phyloP scores from a whole-genome alignment of 139 green algal genomes.

The Coelastrella sp. region DNA sequence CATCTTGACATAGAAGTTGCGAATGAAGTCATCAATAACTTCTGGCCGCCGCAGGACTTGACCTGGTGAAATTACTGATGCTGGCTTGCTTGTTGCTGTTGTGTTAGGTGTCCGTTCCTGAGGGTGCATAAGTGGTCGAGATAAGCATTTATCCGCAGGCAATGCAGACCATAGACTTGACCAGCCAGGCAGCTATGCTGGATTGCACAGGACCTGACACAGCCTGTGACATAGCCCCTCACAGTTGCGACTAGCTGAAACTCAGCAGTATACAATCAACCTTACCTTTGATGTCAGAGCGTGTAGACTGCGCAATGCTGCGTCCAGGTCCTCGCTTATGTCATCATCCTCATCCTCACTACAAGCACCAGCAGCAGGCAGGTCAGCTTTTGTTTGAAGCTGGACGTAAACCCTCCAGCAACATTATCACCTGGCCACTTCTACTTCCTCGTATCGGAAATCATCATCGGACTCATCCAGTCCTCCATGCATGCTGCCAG shows the following conservation, averaged over 20 bases:
- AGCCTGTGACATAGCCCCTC: no score
- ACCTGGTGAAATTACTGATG: conserved; percentile 22
- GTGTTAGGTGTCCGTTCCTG: not conserved
- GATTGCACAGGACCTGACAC: no score
- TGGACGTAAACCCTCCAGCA: no score
- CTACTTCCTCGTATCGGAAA: conserved; percentile 85
- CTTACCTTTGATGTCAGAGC: conserved; percentile 66
- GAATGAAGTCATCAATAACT: conserved; percentile 90
- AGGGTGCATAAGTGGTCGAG: not conserved
- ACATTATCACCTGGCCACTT: conserved; percentile 67
- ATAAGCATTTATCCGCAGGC: no score
- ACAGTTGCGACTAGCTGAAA: no score
- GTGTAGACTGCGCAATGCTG: conserved; percentile 74
- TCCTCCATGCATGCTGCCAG: not conserved
- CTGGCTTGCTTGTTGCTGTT: conserved; percentile 8
- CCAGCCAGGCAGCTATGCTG: no score
- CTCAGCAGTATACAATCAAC: no score
- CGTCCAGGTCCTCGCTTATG: conserved; percentile 82
- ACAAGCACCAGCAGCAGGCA: not conserved
- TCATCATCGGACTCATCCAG: conserved; percentile 81
- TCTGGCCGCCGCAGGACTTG: conserved; percentile 63
- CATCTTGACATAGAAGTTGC: conserved; percentile 89
- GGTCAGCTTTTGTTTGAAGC: not conserved
- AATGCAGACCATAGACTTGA: no score
- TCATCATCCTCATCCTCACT: conserved; percentile 75